Percentiles rank a stretch among this genome's conserved stretches.
These are phyloP conservation scores for Suillus discolor DNA, from an alignment of 768 basidiomycete genomes.

Conservation along the genomic window DNA sequence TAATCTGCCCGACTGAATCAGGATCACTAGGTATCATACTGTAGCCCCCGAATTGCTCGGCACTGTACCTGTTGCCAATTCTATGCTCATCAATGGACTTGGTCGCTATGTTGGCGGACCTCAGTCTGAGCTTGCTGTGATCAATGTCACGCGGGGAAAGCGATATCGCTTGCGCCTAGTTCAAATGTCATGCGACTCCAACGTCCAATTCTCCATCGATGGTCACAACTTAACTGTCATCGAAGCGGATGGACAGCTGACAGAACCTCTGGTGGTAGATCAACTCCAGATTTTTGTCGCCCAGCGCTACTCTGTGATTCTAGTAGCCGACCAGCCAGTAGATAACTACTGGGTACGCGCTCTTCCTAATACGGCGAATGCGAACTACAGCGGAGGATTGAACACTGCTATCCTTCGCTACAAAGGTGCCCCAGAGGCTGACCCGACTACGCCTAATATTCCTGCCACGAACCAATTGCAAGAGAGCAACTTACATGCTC, in stretches of 20 bases:
- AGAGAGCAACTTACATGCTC: slow-evolving; percentile 32
- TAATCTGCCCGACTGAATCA: background rate
- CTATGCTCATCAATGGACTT: slow-evolving; percentile 37
- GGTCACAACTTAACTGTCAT: slow-evolving; percentile 47
- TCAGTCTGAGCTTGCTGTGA: slow-evolving; percentile 32
- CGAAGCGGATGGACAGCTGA: slow-evolving; percentile 45
- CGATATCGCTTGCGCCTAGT: slow-evolving; percentile 43
- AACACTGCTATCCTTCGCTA: slow-evolving; percentile 61
- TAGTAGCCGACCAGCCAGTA: slow-evolving; percentile 34
- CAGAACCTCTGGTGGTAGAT: slow-evolving; percentile 43
- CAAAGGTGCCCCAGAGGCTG: slow-evolving; percentile 37
- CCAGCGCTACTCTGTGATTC: slow-evolving; percentile 34
- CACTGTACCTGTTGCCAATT: slow-evolving; percentile 20
- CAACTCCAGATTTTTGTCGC: slow-evolving; percentile 39
- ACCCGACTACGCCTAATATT: slow-evolving; percentile 42
- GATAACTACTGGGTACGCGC: slow-evolving; percentile 54
- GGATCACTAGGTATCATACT: slow-evolving; percentile 19
- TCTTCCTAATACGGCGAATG: slow-evolving; percentile 23
- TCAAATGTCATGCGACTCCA: slow-evolving; percentile 43
- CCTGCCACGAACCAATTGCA: slow-evolving; percentile 25
- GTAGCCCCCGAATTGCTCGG: slow-evolving; percentile 23
- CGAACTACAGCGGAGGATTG: slow-evolving; percentile 38
- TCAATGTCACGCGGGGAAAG: slow-evolving; percentile 33
- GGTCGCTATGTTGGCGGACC: slow-evolving; percentile 29
- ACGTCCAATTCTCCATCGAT: slow-evolving; percentile 48